Evolutionary conservation across 805 yeast genomes (phyloP), one percentile per base, ranked within the genome.

Genomic region (Pichia thaimueangensis): DNA sequence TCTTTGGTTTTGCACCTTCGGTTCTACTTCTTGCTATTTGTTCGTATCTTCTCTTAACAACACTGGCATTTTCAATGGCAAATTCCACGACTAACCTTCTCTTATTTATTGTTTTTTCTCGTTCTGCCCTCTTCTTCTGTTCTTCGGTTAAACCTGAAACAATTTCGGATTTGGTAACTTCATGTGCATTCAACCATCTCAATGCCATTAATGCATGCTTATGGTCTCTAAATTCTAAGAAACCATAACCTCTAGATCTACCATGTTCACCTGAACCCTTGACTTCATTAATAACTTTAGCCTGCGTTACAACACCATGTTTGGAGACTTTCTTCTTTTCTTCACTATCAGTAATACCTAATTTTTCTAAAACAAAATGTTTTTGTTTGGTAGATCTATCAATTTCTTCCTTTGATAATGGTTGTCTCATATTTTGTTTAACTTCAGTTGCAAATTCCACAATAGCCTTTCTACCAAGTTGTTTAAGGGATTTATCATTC

Each of bases 231-330:
- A 73, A 88, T 65, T 93, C 97, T 35, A 93, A 64, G 71, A 93
- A 91, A 49, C 98, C 98, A 57, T 91, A 93, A 47, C 98, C 98
- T 70, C 97, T 82, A 57, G 93, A 81, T 63, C 98, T 76, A 43
- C 98, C 98, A 23, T 72, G 64, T 21, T 82, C 82, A 17, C 95
- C 94, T 8, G 91, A 70, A 7, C 88, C 95, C 60, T 89, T 91
- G 34, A 86, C 85, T 65, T 93, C 98, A 72, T 78, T 84, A 48
- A 93, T 84, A 50, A 93, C 82, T 68, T 93, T 93, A 21, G 97
- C 84, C 65, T 93, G 97, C 62, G 77, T 82, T 4, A 93, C 95
- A 30, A 93, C 86, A 67, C 98, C 98, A 35, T 75, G 77, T 54
- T 87, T 82, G 58, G 84, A 86, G 42, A 78, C 75, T 48, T 71